These are phyloP conservation scores for Ascochyta pisi DNA, from an alignment of 2,329 filamentous ascomycete genomes.

Conservation along the genomic window DNA sequence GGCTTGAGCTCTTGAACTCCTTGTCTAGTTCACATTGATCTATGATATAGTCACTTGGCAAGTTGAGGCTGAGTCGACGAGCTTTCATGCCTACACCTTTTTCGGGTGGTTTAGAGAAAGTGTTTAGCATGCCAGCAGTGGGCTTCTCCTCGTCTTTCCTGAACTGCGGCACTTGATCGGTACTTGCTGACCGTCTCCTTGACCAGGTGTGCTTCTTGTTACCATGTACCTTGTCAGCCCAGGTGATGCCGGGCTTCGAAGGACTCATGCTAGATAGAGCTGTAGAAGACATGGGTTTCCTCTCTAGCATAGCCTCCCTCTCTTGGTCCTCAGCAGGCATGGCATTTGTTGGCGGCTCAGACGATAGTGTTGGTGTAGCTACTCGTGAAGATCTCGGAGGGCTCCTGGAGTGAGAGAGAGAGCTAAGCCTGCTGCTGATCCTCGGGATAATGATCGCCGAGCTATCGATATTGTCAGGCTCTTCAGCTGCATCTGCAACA, in stretches of 20 bases:
- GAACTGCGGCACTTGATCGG: constrained; percentile 41
- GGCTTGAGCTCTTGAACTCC: constrained; percentile 71
- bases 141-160: constrained; percentile 34
- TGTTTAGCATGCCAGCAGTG: constrained; percentile 43
- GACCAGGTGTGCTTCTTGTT: constrained; percentile 32
- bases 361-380: constrained; percentile 46
- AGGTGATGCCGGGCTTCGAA: constrained; percentile 38
- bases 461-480: not conserved
- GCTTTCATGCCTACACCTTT: constrained; percentile 79
- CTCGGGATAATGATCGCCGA: constrained; percentile 35
- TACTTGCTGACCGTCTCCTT: constrained; percentile 47
- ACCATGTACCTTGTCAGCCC: constrained; percentile 33
- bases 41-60: constrained; percentile 77
- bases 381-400: constrained; percentile 48
- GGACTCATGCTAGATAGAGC: constrained; percentile 39
- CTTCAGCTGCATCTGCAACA: not conserved
- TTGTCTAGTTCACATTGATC: constrained; percentile 71
- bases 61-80: constrained; percentile 74
- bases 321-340: constrained; percentile 29
- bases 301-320: constrained; percentile 20
- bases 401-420: constrained; percentile 48
- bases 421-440: constrained; percentile 40
- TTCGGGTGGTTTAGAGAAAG: constrained; percentile 59
- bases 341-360: constrained; percentile 46
- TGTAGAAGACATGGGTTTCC: constrained; percentile 38